Percentiles rank a stretch among this genome's conserved stretches.
Evolutionary conservation across 2,329 filamentous ascomycete species (phyloP).

Genomic region (Trichoderma koningii): DNA sequence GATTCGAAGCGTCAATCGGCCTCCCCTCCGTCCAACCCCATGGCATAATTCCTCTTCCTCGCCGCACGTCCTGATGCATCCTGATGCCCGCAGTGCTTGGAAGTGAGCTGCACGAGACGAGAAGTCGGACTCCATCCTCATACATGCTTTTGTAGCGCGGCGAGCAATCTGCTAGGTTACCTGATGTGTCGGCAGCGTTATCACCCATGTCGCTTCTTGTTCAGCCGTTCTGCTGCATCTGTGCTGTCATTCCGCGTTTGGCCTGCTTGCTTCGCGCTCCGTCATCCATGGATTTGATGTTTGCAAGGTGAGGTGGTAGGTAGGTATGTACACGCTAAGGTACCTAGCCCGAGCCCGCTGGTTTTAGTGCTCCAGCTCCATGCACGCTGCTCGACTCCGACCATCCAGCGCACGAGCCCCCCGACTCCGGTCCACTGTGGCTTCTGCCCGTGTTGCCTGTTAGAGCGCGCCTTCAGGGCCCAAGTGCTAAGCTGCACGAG

Average conservation of each 20-base stretch:
- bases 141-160: too few species aligned
- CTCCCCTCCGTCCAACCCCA: not conserved
- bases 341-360: too few species aligned
- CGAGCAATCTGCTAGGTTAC: not conserved
- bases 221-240: slow-evolving; percentile 3
- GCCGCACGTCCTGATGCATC: not conserved
- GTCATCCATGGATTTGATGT: too few species aligned
- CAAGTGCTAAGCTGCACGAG: not conserved
- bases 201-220: not conserved
- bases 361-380: not conserved
- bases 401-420: not conserved
- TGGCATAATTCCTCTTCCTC: not conserved
- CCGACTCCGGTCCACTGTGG: too few species aligned
- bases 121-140: too few species aligned
- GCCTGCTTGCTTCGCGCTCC: too few species aligned
- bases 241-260: slow-evolving; percentile 7
- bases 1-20: not conserved
- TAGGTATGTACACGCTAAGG: too few species aligned
- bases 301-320: too few species aligned
- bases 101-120: too few species aligned
- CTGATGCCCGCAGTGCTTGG: too few species aligned
- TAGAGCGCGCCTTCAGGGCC: too few species aligned
- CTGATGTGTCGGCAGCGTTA: not conserved
- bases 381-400: not conserved
- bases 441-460: too few species aligned